Percentiles rank a stretch among this genome's conserved stretches.
Conservation (phyloP, 2,329 filamentous ascomycete species). For the Arthrinium puccinioides region DNA sequence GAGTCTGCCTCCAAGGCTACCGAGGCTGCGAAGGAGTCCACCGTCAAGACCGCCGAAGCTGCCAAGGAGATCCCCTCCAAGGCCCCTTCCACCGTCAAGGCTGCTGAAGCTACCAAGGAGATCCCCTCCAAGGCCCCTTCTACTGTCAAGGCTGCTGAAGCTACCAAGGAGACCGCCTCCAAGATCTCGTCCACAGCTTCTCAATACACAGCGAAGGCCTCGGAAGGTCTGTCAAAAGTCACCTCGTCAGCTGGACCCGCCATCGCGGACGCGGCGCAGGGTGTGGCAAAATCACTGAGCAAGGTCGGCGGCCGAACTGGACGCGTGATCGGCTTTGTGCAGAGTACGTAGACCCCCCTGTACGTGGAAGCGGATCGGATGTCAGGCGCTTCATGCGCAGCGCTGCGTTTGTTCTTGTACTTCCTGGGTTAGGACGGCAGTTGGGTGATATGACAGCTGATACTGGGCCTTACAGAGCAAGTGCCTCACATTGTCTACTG, state of each 20-base stretch:
- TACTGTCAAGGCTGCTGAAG: conserved; percentile 30
- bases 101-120: conserved; percentile 29
- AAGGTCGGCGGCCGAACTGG: conserved; percentile 81
- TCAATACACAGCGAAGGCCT: conserved; percentile 56
- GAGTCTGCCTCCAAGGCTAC: conserved; percentile 28
- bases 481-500: conserved; percentile 88
- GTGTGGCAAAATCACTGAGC: conserved; percentile 57
- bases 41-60: conserved; percentile 29
- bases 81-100: conserved; percentile 33
- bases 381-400: too few relatives aligned
- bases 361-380: not conserved
- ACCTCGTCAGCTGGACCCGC: conserved; percentile 73
- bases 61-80: conserved; percentile 34
- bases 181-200: conserved; percentile 35
- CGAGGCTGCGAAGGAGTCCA: conserved; percentile 24
- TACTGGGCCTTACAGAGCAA: conserved; percentile 60
- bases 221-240: conserved; percentile 76
- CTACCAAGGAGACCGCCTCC: conserved; percentile 31
- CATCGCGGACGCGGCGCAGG: conserved; percentile 64
- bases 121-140: conserved; percentile 33
- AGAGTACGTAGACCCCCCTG: conserved; percentile 60
- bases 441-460: too few relatives aligned
- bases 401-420: too few relatives aligned
- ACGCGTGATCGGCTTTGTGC: conserved; percentile 68
- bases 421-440: too few relatives aligned